These are phyloP conservation scores for Pichia nakasei DNA, from an alignment of 805 yeast genomes.

Conservation along the genomic window DNA sequence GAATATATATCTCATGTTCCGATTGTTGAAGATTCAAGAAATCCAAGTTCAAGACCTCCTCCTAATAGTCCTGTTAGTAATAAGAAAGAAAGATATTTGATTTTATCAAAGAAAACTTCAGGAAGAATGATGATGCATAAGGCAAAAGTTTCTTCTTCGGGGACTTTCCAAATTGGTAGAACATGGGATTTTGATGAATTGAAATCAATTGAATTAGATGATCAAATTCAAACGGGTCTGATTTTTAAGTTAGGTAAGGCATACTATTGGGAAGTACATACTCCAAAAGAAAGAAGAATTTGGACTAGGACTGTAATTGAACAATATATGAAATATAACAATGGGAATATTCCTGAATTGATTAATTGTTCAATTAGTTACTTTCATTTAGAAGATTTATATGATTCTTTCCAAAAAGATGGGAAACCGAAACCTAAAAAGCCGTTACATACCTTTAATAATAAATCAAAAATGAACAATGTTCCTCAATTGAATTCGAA, in stretches of 20 bases:
- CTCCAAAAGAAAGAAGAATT: constrained; percentile 48
- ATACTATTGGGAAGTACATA: constrained; percentile 73
- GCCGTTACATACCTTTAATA: not conserved
- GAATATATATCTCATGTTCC: constrained; percentile 70
- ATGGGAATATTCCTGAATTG: constrained; percentile 43
- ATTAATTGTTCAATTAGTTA: constrained; percentile 38
- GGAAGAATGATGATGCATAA: constrained; percentile 73
- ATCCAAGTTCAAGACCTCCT: constrained; percentile 65
- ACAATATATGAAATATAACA: constrained; percentile 45
- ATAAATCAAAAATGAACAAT: not conserved
- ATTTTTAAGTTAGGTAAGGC: constrained; percentile 57
- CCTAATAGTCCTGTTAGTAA: constrained; percentile 34
- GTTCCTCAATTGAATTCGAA: not conserved
- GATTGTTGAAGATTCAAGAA: constrained; percentile 64
- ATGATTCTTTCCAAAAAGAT: constrained; percentile 4
- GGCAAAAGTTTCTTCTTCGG: constrained; percentile 71
- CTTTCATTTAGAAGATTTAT: constrained; percentile 21
- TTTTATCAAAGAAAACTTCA: constrained; percentile 47
- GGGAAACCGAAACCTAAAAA: not conserved
- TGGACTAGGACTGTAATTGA: constrained; percentile 47
- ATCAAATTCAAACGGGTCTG: constrained; percentile 46
- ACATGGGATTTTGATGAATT: constrained; percentile 83
- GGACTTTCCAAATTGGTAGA: constrained; percentile 79
- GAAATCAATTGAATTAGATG: constrained; percentile 44
- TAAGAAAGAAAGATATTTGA: constrained; percentile 56